These are phyloP conservation scores for Penicillium psychrosexuale DNA, from an alignment of 2,329 filamentous ascomycete genomes.

Conservation along the genomic window DNA sequence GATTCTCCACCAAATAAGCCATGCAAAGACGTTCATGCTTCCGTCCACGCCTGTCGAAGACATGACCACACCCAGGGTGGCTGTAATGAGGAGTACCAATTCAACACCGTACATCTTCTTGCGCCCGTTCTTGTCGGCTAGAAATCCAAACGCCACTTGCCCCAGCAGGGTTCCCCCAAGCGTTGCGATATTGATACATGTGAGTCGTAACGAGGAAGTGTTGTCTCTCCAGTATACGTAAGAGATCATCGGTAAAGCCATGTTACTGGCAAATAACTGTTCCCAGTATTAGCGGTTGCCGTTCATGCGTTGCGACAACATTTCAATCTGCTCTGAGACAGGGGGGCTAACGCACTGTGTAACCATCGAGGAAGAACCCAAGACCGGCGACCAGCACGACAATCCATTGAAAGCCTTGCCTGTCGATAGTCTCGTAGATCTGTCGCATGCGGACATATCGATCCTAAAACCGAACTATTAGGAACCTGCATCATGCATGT, in stretches of 20 bases:
- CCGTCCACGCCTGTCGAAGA: slow-evolving; percentile 42
- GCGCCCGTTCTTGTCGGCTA: slow-evolving; percentile 49
- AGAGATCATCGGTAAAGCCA: slow-evolving; percentile 49
- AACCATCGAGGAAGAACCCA: slow-evolving; percentile 52
- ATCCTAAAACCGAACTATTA: slow-evolving; percentile 27
- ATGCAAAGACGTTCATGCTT: slow-evolving; percentile 46
- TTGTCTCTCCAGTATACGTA: slow-evolving; percentile 49
- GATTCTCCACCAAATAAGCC: slow-evolving; percentile 50
- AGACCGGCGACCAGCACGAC: slow-evolving; percentile 48
- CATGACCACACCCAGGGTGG: slow-evolving; percentile 49
- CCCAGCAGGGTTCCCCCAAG: slow-evolving; percentile 48
- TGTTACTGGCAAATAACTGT: slow-evolving; percentile 50
- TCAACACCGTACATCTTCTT: slow-evolving; percentile 53
- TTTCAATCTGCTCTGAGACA: not conserved
- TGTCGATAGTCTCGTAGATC: slow-evolving; percentile 46
- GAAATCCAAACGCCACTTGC: slow-evolving; percentile 47
- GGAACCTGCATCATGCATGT: not conserved
- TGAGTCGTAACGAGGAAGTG: slow-evolving; percentile 32
- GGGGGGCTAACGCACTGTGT: slow-evolving; percentile 30
- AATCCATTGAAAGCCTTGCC: slow-evolving; percentile 43
- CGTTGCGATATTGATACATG: slow-evolving; percentile 48
- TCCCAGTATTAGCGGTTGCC: not conserved
- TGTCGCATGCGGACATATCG: slow-evolving; percentile 44
- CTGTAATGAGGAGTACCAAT: slow-evolving; percentile 47
- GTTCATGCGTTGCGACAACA: too few relatives aligned